These are phyloP conservation scores for Pinus albicaulis DNA, from an alignment of 75 land plant species.

Conservation along the genomic window DNA sequence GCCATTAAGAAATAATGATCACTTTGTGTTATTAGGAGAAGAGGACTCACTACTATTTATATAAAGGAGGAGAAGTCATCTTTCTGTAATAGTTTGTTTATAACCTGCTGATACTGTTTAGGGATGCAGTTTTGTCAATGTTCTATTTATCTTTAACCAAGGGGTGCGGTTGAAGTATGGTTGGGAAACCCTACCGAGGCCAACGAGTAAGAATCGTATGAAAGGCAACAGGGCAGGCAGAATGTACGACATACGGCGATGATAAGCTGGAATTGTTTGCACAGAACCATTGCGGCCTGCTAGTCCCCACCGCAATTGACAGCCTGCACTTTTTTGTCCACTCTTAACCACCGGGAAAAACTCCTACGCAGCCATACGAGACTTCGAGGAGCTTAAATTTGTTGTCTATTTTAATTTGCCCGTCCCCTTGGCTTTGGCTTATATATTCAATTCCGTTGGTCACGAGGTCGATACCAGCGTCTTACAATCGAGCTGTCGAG, in stretches of 20 bases:
- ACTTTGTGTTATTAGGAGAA: too few relatives aligned
- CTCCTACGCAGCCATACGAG: neutral
- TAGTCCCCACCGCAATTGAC: neutral
- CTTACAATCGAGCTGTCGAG: too few relatives aligned
- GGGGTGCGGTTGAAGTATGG: neutral
- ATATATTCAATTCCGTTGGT: too few relatives aligned
- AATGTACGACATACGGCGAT: neutral
- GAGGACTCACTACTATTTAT: too few relatives aligned
- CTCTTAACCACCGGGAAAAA: neutral
- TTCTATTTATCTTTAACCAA: neutral
- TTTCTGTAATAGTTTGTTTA: too few relatives aligned
- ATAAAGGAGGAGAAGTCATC: too few relatives aligned
- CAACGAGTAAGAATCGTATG: neutral
- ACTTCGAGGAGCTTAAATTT: neutral
- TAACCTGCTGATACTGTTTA: too few relatives aligned
- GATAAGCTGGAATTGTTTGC: conserved; percentile 6
- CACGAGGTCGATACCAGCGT: neutral
- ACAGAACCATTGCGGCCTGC: neutral
- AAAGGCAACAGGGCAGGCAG: neutral
- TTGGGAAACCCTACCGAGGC: conserved; percentile 3
- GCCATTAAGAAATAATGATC: too few relatives aligned
- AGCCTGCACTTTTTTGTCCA: conserved; percentile 9
- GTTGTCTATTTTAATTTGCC: neutral
- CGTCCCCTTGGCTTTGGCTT: too few relatives aligned
- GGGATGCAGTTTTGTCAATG: too few relatives aligned